Evolutionary conservation across 495 filamentous ascomycete species (phyloP), one percentile per base, ranked within the genome.

Genomic region (Poronia punctata): DNA sequence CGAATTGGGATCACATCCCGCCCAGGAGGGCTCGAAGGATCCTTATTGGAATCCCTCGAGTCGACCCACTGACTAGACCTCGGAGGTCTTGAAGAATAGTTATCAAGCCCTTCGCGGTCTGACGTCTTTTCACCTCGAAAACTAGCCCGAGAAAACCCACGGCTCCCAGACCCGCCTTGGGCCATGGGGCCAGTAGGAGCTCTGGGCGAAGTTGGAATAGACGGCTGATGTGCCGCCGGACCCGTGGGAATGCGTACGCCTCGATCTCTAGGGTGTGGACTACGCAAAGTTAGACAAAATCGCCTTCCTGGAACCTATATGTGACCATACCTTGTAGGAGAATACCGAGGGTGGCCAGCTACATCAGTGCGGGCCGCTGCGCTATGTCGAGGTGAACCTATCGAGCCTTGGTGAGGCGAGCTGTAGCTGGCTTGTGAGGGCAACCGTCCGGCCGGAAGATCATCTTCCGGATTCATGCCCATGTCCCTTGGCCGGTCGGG

Each of bases 361-460:
- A 75, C 75, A 45, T 63, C 65, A 65, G 79, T 76, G 18, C 73
- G 72, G 16, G 74, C 75, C 49, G 77, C 66, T 20, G 70, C 68
- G 57, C 81, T 81, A 1, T 83, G 80, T 18, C 83, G 87, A 34
- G 74, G 70, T 7, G 75, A 70, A 26, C 75, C 75, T 24, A 85
- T 83, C 7, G 81, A 87, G 16, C 72, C 75, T 46, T 79, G 78
- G 47, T 74, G 74, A n/a, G 79, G 80, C 24, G 72, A 74, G 36
- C 64, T 70, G 23, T 80, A 73, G 20, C 72, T 78, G 26, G 62
- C 62, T 35, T 77, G 74, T 12, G 76, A 75, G 5, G 80, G 71
- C 15, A 79, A 79, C 21, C 71, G 70, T 19, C 74, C 66, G 50
- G 76, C 74, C 29, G 72, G 68, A 21, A 71, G 62, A 28, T 60